Base-by-base conservation (phyloP, 139 green algal species). In the Chlorella sp. region DNA sequence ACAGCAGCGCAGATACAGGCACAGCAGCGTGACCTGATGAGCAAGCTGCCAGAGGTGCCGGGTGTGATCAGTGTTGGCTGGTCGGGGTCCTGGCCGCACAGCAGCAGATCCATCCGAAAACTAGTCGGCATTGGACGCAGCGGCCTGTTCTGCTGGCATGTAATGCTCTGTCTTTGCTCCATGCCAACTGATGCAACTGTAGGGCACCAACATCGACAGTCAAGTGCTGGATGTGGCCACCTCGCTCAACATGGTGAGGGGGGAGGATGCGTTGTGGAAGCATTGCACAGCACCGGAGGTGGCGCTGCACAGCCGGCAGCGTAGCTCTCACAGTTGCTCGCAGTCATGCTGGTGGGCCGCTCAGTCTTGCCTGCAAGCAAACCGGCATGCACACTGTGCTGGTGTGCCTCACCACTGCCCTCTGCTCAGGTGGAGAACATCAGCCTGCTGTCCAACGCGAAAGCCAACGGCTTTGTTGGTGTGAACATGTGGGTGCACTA, bases 401-500 rank as follows among this genome's bases (percentile, higher is more conserved):
- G 30, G 28, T 13, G 6, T 3, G 5, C 65, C 6, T 40, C 6
- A 73, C 28, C 65, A 9, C 68, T 16, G 0, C 2, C 62, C 30
- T 34, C 32, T 17, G 34, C 44, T 38, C 78, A 90, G 85, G 88
- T 98, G 36, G 95, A 98, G 84, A 93, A 93, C 62, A 91, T 96
- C 19, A 79, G 88, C 0, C 86, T 98, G 85, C 88, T 98, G n/a
- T 81, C 91, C n/a, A 95, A 96, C 88, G 79, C 84, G 41, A 72
- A 43, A 17, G 87, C 93, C 56, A 87, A 89, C 69, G 73, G 79
- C 56, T 92, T 89, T 46, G 56, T 86, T 17, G 94, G 90, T 3
- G 92, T 98, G 73, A 97, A 97, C 89, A 88, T 98, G 90, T 60
- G 51, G 24, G 51, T n/a, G n/a, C n/a, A n/a, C n/a, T n/a, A n/a